phyloP scores from a whole-genome alignment of 495 filamentous ascomycete genomes.

The Aspergillus sclerotioniger region DNA sequence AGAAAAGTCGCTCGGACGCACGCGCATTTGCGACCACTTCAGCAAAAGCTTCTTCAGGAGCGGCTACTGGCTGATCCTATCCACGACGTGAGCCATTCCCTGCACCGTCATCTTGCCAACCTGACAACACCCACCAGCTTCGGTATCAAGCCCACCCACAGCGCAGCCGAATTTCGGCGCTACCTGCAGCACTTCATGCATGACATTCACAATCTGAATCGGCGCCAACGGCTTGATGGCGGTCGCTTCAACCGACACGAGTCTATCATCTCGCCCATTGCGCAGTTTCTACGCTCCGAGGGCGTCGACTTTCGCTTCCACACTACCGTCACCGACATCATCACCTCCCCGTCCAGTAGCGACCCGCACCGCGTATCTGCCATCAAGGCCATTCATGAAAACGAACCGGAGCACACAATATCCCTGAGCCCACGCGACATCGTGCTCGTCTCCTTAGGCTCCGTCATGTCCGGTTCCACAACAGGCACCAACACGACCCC shows the following conservation, averaged over 20 bases:
- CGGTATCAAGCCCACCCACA: conserved; percentile 44
- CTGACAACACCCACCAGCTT: conserved; percentile 18
- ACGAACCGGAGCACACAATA: conserved; percentile 16
- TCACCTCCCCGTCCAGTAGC: conserved; percentile 7
- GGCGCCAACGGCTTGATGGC: conserved; percentile 24
- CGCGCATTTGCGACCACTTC: conserved; percentile 38
- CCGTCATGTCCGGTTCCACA: conserved; percentile 25
- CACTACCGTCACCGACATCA: conserved; percentile 31
- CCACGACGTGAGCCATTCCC: conserved; percentile 29
- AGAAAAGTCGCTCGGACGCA: conserved; percentile 31
- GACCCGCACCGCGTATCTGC: conserved; percentile 14
- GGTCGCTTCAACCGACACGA: conserved; percentile 42
- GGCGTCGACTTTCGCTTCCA: conserved; percentile 45
- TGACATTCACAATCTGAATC: conserved; percentile 27
- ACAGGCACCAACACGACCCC: conserved; percentile 25
- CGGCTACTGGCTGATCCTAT: conserved; percentile 39
- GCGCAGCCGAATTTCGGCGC: conserved; percentile 36
- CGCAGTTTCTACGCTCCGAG: conserved; percentile 32
- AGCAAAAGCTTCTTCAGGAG: conserved; percentile 36
- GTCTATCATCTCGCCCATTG: conserved; percentile 38
- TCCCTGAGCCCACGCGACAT: conserved; percentile 27
- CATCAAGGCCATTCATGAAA: conserved; percentile 1
- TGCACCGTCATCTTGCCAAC: not conserved
- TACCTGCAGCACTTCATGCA: conserved; percentile 25
- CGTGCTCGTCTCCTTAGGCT: conserved; percentile 30